phyloP scores from a whole-genome alignment of 2,329 filamentous ascomycete genomes.

The Exophiala lecanii-corni region DNA sequence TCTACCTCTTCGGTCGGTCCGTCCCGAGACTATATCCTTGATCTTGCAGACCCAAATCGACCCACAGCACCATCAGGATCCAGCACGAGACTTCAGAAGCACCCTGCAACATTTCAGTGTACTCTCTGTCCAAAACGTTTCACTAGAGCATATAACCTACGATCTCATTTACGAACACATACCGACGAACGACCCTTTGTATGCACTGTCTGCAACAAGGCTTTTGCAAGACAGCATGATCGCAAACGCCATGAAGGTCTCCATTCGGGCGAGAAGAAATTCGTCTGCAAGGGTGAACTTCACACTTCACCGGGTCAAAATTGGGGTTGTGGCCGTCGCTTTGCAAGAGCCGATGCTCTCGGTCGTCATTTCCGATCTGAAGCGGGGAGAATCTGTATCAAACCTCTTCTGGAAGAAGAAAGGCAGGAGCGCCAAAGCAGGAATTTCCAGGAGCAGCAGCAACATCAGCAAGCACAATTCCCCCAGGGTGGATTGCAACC shows the following conservation, averaged over 20 bases:
- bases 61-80: constrained; percentile 57
- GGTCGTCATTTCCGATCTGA: constrained; percentile 94
- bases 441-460: constrained; percentile 68
- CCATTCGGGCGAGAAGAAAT: constrained; percentile 97
- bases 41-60: constrained; percentile 82
- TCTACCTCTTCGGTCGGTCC: constrained; percentile 46
- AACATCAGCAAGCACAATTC: constrained; percentile 54
- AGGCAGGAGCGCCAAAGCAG: constrained; percentile 72
- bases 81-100: constrained; percentile 86
- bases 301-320: constrained; percentile 62
- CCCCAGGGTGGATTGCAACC: constrained; percentile 46
- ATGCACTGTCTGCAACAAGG: constrained; percentile 93
- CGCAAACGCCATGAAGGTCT: constrained; percentile 94
- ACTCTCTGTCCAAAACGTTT: constrained; percentile 90
- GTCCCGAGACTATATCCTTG: constrained; percentile 75
- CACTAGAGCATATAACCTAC: constrained; percentile 91
- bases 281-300: constrained; percentile 89
- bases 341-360: constrained; percentile 90
- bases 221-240: constrained; percentile 95
- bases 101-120: constrained; percentile 96
- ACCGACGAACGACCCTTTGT: constrained; percentile 97
- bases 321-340: constrained; percentile 91
- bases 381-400: constrained; percentile 92
- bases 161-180: constrained; percentile 91
- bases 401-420: constrained; percentile 94